Conservation (phyloP, 805 yeast species). For the Sugiyamaella chiloensis region DNA sequence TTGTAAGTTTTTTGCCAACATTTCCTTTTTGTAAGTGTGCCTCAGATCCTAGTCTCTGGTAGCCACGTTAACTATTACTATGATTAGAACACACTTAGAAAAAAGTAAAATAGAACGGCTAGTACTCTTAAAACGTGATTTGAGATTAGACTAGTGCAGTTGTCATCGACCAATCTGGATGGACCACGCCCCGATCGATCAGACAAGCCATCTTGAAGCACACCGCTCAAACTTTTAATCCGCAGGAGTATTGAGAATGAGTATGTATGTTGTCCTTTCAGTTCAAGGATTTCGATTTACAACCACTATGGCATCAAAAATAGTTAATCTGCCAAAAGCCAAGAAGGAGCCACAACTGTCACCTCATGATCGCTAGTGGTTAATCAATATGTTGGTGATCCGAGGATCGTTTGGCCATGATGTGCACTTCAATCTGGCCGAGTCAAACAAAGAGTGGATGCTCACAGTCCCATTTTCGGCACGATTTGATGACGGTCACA, state of each 20-base stretch:
- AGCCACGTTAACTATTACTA: background rate
- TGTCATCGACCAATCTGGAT: too few species aligned
- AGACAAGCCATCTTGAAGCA: background rate
- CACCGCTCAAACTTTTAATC: too few species aligned
- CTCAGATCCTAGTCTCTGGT: background rate
- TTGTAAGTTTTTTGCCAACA: too few species aligned
- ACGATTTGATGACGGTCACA: too few species aligned
- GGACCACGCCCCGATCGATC: background rate
- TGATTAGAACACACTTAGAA: background rate
- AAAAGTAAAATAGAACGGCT: too few species aligned
- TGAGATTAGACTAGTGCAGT: background rate
- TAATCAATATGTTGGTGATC: too few species aligned
- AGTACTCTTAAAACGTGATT: too few species aligned
- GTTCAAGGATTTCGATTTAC: background rate
- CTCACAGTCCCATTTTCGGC: too few species aligned
- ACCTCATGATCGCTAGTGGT: background rate
- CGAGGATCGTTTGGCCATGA: too few species aligned
- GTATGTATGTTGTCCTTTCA: background rate
- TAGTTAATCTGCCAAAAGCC: background rate
- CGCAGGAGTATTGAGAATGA: background rate
- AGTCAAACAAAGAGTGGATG: too few species aligned
- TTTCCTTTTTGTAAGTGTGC: background rate
- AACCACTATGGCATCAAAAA: background rate
- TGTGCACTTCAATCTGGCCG: too few species aligned
- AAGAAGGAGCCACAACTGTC: background rate